A percentile compares a stretch with the other conserved stretches of the same genome.
These are phyloP conservation scores for Leptographium flavum DNA, from an alignment of 2,329 filamentous ascomycete genomes.

Conservation along the genomic window DNA sequence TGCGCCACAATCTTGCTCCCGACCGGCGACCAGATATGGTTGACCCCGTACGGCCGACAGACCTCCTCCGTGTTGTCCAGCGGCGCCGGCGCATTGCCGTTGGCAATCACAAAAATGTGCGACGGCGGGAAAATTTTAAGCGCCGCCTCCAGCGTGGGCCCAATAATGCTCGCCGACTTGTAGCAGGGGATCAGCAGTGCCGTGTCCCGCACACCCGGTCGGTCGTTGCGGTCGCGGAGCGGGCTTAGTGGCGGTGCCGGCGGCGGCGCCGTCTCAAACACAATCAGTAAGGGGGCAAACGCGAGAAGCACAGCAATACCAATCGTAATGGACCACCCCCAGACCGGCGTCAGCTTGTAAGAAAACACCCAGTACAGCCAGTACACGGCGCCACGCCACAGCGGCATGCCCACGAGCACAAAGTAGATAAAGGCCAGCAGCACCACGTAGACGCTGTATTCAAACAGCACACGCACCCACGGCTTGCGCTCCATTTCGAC, in stretches of 20 bases:
- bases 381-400: slow-evolving; percentile 3
- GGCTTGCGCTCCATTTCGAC: slow-evolving; percentile 1
- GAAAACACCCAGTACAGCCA: slow-evolving; percentile 4
- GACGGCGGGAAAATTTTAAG: slow-evolving; percentile 2
- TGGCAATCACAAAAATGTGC: slow-evolving; percentile 6
- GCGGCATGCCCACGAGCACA: slow-evolving; percentile 3
- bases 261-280: slow-evolving; percentile 2
- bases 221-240: background rate
- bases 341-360: background rate
- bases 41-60: slow-evolving; percentile 3
- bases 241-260: background rate
- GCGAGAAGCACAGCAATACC: background rate
- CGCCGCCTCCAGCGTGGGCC: slow-evolving; percentile 4
- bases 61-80: slow-evolving; percentile 5
- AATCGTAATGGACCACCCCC: slow-evolving; percentile 3
- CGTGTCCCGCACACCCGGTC: background rate
- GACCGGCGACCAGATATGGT: slow-evolving; percentile 6
- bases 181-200: slow-evolving; percentile 6
- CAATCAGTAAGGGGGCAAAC: background rate
- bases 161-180: slow-evolving; percentile 4
- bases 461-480: slow-evolving; percentile 2
- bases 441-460: background rate
- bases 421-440: slow-evolving; percentile 3
- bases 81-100: slow-evolving; percentile 3
- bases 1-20: slow-evolving; percentile 5